Base-by-base conservation (phyloP, 345 rosid species). In the Arabis alpina region DNA sequence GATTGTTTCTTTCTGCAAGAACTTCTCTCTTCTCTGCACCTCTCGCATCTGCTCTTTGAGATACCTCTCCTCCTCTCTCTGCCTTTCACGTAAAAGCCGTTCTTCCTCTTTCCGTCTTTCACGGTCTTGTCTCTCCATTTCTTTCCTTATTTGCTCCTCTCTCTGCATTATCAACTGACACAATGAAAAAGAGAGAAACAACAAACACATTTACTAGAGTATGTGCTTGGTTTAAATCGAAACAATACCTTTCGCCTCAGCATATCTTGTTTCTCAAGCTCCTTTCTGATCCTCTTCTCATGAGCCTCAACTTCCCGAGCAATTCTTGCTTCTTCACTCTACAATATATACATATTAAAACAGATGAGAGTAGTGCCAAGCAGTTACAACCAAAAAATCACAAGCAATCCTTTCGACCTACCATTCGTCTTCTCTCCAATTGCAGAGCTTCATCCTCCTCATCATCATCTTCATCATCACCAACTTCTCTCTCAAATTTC, bases 41-140 rank as follows among this genome's bases (percentile, higher is more conserved):
- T 90, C 98, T 75, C 90, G 89, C 86, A 86, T 88, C 74, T 88
- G 95, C 77, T 90, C 97, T 62, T 90, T 83, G 40, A 65, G 78
- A 62, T 73, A 82, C 74, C 93, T 88, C 87, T 93, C 98, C 71
- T 82, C 97, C 73, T 93, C 98, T 70, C 97, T 81, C 77, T 90
- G 97, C 82, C 82, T 90, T 78, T 93, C 97, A 54, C 97, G 93
- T 73, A 87, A 65, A 54, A 93, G 79, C 72, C 92, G 82, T 77
- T 93, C 98, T 77, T 93, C 97, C 73, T 90, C 98, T 78, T 83
- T 93, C 48, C 87, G 85, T 79, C 93, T 90, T 80, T 93, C 97
- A 76, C 98, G 96, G 64, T 93, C 91, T 50, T 76, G 88, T 81
- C 91, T 90, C 74, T 90, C 97, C 83, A 87, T 83, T 73, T 90